Base-by-base conservation (phyloP, 192 early-diverging fungal species). In the Chytriomyces confervae region DNA sequence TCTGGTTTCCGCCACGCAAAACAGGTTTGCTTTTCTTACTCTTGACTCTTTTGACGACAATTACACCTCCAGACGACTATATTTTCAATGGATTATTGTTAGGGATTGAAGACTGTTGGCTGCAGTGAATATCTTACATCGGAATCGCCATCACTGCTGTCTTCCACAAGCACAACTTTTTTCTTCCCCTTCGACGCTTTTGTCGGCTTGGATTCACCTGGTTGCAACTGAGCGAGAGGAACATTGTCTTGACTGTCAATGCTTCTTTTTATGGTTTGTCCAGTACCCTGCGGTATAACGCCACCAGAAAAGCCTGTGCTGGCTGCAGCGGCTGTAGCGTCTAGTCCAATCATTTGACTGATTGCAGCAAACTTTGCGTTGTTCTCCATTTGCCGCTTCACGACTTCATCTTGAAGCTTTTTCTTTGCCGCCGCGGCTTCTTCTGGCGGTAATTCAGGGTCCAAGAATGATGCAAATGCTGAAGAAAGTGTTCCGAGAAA, bases 281-380 rank as follows among this genome's bases (percentile, higher is more conserved):
- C 11, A 13, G 62, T 11, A 64, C 23, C 11, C 62, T 20, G 62
- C 7, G 62, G 24, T 11, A 64, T 36, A 64, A 24, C 62, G 36
- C 10, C 13, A 7, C 11, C 16, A 46, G 43, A 13, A 36, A 65
- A 24, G 11, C 10, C 18, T 23, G 16, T 36, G n/a, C 8, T 20
- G 18, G 66, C 24, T 43, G 11, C 29, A 20, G 23, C 29, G 13
- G 44, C 23, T 23, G 66, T 16, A 16, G 66, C 13, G 47, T 27
- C 23, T 7, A 68, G 27, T n/a, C 53, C 53, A 20, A 57, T 57
- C 53, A 57, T 57, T 57, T 57, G 53, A 57, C 53, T 57, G 20
- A 57, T 57, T 20, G 53, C 53, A 20, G 53, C 53, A n/a, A 74
- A 74, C 44, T 74, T 74, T 4, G 72, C 72, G 29, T 74, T 74